Evolutionary conservation across 176 grass and related monocot species (phyloP), one percentile per base, ranked within the genome.

Genomic region (Oryza australiensis): DNA sequence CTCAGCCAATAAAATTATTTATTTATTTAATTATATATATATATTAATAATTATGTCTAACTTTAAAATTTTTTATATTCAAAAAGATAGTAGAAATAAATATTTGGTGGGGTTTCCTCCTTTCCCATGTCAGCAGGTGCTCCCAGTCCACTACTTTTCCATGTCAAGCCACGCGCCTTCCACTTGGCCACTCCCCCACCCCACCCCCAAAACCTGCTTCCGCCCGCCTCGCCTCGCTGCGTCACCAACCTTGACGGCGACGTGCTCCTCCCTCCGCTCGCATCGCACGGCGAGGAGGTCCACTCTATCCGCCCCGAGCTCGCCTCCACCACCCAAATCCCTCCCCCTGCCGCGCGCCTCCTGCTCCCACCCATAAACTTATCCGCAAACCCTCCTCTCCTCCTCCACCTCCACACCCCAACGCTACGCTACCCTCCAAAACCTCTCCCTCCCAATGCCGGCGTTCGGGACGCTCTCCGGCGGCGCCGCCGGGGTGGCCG

Each of bases 401-500:
- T 43, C 10, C 3, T 42, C 18, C 80, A 8, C 55, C 13, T 2
- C 42, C 68, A 5, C 32, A 9, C 20, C 53, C 53, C 20, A n/a
- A n/a, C n/a, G n/a, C 51, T 7, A n/a, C 53, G n/a, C 81, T 13
- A 12, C 18, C 42, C 26, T 77, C 32, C 24, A 41, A 82, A 23
- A 6, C 66, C 12, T 3, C 57, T 35, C 20, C 33, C 48, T 35
- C 73, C 22, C 76, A 80, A 92, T 94, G 95, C 89, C 95, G 87
- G 70, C 96, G 26, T 23, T 80, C 66, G 84, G 86, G 15, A 80
- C 89, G 28, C 87, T 95, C 75, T 85, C 90, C 64, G 90, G 90
- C 82, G 83, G 66, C 69, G 49, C 70, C 69, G 40, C 64, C 15
- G 82, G 90, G 1, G 78, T 86, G 26, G 85, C 87, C 15, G 89